Base-by-base conservation (phyloP, 2,329 filamentous ascomycete species). In the Ciborinia camelliae region DNA sequence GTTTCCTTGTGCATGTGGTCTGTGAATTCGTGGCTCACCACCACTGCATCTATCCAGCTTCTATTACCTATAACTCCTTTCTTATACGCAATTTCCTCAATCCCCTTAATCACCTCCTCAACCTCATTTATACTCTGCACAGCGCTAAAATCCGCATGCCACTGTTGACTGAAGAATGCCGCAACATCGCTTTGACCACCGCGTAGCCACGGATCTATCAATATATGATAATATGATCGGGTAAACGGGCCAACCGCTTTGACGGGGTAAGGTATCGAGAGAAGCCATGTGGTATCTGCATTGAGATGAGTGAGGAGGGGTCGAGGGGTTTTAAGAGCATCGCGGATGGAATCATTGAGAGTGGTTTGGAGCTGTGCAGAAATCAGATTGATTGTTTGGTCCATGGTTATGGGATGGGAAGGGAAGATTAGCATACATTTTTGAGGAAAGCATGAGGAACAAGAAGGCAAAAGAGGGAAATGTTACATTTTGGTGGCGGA, bases 11-110 rank as follows among this genome's bases (percentile, higher is more conserved):
- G 86, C 74, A 86, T 89, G 51, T 69, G 87, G 71, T 90, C 86
- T 1, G 86, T 89, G 69, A 89, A 90, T 72, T 89, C 86, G 71
- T 90, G 86, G 20, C 81, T 84, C 39, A 89, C 79, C 35, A 80
- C 79, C 2, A 89, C 84, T 2, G 77, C 82, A 72, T 90, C 86
- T 37, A 89, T 81, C 52, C 79, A 78, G 15, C 76, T 69, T n/a
- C 71, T 0, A 64, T 50, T n/a, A 0, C 57, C 32, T 20, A 28
- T 26, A 14, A 20, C 30, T 54, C 12, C 39, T n/a, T 35, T 60
- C 28, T 5, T 37, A 14, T 23, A 9, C 12, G 20, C 26, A 15
- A 45, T 6, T 32, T 57, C 73, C 71, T 88, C 85, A 2, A 84
- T 76, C 57, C 81, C 77, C 20, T 75, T 71, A 23, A 86, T 78